Base-by-base conservation (phyloP, 2,329 filamentous ascomycete genomes). In the Penicillium sp. region DNA sequence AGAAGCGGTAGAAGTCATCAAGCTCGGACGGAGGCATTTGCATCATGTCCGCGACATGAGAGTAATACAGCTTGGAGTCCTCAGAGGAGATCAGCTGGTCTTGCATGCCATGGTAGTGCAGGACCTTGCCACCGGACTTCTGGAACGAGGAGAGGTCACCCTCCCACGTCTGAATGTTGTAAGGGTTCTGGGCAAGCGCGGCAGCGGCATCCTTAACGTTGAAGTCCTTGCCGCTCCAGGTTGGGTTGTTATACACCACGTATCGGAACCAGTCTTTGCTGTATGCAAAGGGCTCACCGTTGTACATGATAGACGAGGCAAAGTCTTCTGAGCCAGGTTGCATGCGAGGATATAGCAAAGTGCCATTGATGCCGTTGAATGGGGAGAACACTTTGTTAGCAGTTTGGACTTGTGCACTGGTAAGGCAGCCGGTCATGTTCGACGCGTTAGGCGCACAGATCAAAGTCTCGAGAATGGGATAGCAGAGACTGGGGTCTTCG, bases 1-100 rank as follows among this genome's bases (percentile, higher is more conserved):
- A 83, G 58, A 78, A 76, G 40, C 75, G 74, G 42, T 76, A 72
- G 55, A 74, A 76, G 0, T 69, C 67, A 51, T 76, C 73, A 7
- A 76, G 53, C 0, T 66, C 50, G 4, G 55, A 41, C 0, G 69
- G 63, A 0, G 59, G 48, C 5, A 68, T 43, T 0, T 71, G 66
- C 64, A 80, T 72, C 0, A 65, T 62, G 20, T 69, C 55, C 5
- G 63, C 60, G 1, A 81, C 74, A 14, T 75, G 71, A 16, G 74
- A 69, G 64, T 81, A 79, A 61, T 74, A 85, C 63, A 79, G 79
- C 9, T 78, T 73, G 2, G 76, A 78, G 18, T 78, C 74, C 0
- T 76, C 75, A 0, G 76, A 76, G 13, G 79, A 74, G 48, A 84
- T 85, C 36, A 80, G 73, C 11, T 78, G 74, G 48, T 76, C 74